Evolutionary conservation across 2,329 filamentous ascomycete species (phyloP).

Genomic region (Hawksworthiomyces lignivorus): DNA sequence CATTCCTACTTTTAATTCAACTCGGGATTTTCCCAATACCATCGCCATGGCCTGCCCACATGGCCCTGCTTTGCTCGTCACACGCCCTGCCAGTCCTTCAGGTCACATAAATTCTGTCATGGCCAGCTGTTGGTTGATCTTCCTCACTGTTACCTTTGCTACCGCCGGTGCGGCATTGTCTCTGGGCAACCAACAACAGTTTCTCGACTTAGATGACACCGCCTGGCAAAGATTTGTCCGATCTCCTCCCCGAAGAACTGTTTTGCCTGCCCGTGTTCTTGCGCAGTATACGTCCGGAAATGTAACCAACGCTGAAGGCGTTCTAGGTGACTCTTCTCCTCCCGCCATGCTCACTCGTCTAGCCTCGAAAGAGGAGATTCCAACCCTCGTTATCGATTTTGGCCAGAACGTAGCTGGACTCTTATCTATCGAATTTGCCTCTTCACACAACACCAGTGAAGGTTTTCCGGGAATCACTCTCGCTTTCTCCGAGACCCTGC

Average conservation of each 20-base stretch:
- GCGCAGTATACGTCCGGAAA: constrained; percentile 25
- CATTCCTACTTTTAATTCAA: too few relatives aligned
- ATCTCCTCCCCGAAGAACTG: constrained; percentile 24
- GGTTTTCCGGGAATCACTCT: constrained; percentile 33
- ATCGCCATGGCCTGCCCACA: not conserved
- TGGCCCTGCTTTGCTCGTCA: too few relatives aligned
- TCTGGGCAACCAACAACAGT: constrained; percentile 4
- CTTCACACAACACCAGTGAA: constrained; percentile 17
- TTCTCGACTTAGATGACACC: constrained; percentile 11
- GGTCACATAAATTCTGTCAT: too few relatives aligned
- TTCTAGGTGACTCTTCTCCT: constrained; percentile 18
- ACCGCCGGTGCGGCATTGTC: constrained; percentile 1
- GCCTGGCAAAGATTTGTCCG: constrained; percentile 34
- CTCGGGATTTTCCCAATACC: not conserved
- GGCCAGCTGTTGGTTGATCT: constrained; percentile 2
- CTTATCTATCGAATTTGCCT: constrained; percentile 34
- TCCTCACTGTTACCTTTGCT: not conserved
- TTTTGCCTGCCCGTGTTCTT: constrained; percentile 25
- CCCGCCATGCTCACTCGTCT: constrained; percentile 26
- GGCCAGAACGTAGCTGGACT: constrained; percentile 39
- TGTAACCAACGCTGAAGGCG: constrained; percentile 29
- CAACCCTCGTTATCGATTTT: constrained; percentile 40
- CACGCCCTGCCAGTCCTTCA: too few relatives aligned
- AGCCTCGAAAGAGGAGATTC: constrained; percentile 16
- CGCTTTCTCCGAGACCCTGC: constrained; percentile 40